phyloP scores from a whole-genome alignment of 495 filamentous ascomycete genomes.

The Lasiosphaeria miniovina region DNA sequence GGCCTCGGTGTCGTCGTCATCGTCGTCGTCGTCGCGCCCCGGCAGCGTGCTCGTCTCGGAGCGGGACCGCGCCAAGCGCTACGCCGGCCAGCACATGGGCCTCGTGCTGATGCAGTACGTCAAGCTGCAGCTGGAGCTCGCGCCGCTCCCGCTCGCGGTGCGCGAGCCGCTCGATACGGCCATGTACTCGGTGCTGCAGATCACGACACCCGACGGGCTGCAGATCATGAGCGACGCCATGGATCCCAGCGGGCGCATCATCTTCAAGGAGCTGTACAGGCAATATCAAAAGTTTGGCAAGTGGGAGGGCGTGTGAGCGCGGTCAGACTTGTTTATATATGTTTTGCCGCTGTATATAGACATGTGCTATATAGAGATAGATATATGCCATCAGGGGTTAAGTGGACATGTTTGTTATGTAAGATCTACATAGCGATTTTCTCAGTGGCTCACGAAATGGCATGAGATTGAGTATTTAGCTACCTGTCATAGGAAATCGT shows the following conservation, averaged over 20 bases:
- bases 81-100: conserved; percentile 72
- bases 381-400: no score
- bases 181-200: conserved; percentile 67
- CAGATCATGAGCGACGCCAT: conserved; percentile 65
- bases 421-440: no score
- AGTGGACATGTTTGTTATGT: no score
- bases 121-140: conserved; percentile 56
- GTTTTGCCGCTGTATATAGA: no score
- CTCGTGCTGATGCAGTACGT: conserved; percentile 71
- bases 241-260: conserved; percentile 62
- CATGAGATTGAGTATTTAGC: no score
- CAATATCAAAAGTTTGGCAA: conserved; percentile 67
- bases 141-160: conserved; percentile 46
- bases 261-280: conserved; percentile 70
- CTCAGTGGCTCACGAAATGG: no score
- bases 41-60: conserved; percentile 60
- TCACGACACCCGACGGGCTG: conserved; percentile 62
- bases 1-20: conserved; percentile 55
- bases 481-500: no score
- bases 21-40: neutral
- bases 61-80: conserved; percentile 69
- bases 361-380: no score
- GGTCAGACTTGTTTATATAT: no score
- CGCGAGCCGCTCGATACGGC: conserved; percentile 69
- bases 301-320: conserved; percentile 56